Conservation (phyloP, 768 basidiomycete genomes). For the Hypholoma sublateritium region DNA sequence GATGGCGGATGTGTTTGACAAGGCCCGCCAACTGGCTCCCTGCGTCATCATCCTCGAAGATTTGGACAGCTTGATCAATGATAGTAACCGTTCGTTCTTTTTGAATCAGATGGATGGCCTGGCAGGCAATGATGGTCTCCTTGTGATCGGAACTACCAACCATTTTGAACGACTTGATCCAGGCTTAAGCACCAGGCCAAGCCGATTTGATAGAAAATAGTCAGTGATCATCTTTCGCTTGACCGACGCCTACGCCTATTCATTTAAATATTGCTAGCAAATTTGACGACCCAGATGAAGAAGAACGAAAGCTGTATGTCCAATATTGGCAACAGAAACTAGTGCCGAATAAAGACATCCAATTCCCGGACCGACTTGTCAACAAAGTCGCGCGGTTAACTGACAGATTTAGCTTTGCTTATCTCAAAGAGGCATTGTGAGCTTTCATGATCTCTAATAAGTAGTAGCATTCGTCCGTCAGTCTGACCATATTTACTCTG, state of each 20-base stretch:
- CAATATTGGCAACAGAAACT: constrained; percentile 85
- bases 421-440: constrained; percentile 88
- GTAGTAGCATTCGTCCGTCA: neutral
- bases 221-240: constrained; percentile 32
- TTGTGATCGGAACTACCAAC: constrained; percentile 81
- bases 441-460: constrained; percentile 25
- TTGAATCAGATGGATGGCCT: constrained; percentile 84
- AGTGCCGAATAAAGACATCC: constrained; percentile 54
- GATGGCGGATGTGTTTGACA: constrained; percentile 68
- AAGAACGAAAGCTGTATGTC: constrained; percentile 66
- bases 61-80: constrained; percentile 78
- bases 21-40: constrained; percentile 70
- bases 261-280: constrained; percentile 35
- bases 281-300: constrained; percentile 69
- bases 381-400: constrained; percentile 60
- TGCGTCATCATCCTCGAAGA: constrained; percentile 62
- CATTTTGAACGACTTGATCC: constrained; percentile 82
- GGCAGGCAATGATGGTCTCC: constrained; percentile 75
- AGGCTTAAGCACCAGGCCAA: constrained; percentile 73
- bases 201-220: constrained; percentile 88
- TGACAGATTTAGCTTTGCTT: constrained; percentile 78
- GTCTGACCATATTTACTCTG: neutral
- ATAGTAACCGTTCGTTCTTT: constrained; percentile 82
- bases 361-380: constrained; percentile 67
- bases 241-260: neutral